phyloP scores from a whole-genome alignment of 2,329 filamentous ascomycete species.

The Nothophoma quercina region DNA sequence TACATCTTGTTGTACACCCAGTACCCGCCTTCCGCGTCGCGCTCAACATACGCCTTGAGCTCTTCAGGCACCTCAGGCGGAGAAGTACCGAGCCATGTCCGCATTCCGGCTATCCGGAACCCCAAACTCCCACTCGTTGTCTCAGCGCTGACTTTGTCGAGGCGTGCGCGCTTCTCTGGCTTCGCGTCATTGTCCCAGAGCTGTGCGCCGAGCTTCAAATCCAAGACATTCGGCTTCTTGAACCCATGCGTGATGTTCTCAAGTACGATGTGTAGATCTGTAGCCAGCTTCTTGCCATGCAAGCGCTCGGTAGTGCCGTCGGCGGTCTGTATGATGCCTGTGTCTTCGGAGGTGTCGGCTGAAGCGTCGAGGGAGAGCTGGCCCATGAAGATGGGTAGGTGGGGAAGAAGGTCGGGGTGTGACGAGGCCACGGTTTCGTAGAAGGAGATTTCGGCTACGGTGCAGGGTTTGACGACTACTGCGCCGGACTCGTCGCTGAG shows the following conservation, averaged over 20 bases:
- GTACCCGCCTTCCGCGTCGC: constrained; percentile 61
- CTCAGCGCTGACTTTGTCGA: constrained; percentile 66
- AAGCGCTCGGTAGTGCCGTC: constrained; percentile 48
- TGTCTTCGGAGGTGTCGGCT: constrained; percentile 28
- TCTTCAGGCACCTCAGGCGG: constrained; percentile 31
- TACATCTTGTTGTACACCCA: constrained; percentile 72
- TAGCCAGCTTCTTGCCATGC: constrained; percentile 71
- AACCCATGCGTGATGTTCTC: constrained; percentile 86
- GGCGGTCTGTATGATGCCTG: constrained; percentile 38
- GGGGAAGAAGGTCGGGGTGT: constrained; percentile 76
- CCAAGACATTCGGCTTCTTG: constrained; percentile 84
- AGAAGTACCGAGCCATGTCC: constrained; percentile 58
- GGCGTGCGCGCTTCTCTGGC: constrained; percentile 63
- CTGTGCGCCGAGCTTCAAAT: constrained; percentile 87
- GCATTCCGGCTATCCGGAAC: constrained; percentile 72
- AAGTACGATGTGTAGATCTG: constrained; percentile 81
- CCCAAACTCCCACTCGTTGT: constrained; percentile 68
- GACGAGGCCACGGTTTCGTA: constrained; percentile 75
- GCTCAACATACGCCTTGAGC: constrained; percentile 41
- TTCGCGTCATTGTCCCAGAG: constrained; percentile 80
- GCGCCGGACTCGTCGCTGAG: constrained; percentile 83
- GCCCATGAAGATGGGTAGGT: constrained; percentile 88
- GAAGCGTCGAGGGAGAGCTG: constrained; percentile 67
- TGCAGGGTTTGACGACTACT: constrained; percentile 94
- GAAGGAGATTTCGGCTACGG: constrained; percentile 82